Percentiles rank a stretch among this genome's conserved stretches.
phyloP scores from a whole-genome alignment of 2,329 filamentous ascomycete species.

The Aspergillus unguis region DNA sequence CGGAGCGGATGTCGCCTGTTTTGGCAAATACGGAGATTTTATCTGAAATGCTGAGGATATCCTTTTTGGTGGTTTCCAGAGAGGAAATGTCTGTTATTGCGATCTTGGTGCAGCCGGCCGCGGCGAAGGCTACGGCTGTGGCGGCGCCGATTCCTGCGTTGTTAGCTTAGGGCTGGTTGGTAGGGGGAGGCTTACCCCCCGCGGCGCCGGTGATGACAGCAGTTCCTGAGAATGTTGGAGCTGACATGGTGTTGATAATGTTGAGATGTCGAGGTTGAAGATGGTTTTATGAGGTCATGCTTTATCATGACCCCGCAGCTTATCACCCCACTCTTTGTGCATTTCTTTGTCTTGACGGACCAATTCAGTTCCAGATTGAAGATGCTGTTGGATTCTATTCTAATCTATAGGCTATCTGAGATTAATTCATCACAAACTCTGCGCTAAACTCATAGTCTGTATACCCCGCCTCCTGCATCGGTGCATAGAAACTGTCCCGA shows the following conservation, averaged over 20 bases:
- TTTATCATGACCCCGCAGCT: not conserved
- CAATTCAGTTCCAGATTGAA: too few species aligned
- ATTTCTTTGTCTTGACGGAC: not conserved
- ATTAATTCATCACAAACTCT: constrained; percentile 18
- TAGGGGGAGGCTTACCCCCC: not conserved
- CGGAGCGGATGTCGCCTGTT: constrained; percentile 50
- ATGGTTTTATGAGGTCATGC: not conserved
- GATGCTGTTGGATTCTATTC: too few species aligned
- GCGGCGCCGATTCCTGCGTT: constrained; percentile 54
- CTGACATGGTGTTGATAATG: not conserved
- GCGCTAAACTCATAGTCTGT: constrained; percentile 35
- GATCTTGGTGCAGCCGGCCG: constrained; percentile 50
- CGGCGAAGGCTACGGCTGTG: constrained; percentile 50
- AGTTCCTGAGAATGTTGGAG: not conserved
- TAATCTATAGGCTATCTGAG: not conserved
- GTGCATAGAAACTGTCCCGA: constrained; percentile 40
- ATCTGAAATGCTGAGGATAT: constrained; percentile 32
- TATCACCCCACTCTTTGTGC: not conserved
- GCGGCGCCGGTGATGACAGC: constrained; percentile 1
- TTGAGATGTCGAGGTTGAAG: not conserved
- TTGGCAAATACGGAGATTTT: constrained; percentile 29
- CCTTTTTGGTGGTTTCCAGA: constrained; percentile 21
- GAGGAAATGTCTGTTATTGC: constrained; percentile 54
- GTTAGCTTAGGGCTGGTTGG: not conserved
- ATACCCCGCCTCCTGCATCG: constrained; percentile 38